Percentiles rank a stretch among this genome's conserved stretches.
These are phyloP conservation scores for Xylariaceae sp. DNA, from an alignment of 2,329 filamentous ascomycete species.

Conservation along the genomic window DNA sequence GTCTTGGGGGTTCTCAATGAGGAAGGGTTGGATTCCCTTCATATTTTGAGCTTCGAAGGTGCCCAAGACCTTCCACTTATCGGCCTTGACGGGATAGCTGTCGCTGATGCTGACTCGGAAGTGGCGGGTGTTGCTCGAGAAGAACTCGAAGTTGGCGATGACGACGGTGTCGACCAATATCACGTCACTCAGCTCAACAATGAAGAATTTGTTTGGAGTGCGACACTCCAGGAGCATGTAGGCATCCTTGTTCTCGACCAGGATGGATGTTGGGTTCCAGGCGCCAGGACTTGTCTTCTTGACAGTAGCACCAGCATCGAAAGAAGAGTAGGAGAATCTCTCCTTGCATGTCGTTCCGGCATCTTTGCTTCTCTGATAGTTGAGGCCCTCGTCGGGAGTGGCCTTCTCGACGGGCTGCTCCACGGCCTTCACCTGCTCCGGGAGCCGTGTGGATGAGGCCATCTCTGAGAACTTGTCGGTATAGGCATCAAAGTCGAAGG, in stretches of 20 bases:
- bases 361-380: conserved; percentile 75
- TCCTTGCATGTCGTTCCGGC: conserved; percentile 98
- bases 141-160: conserved; percentile 98
- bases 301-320: conserved; percentile 91
- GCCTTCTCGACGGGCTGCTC: conserved; percentile 40
- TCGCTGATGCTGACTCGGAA: conserved; percentile 93
- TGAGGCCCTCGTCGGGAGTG: conserved; percentile 44
- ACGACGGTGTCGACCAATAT: conserved; percentile 90
- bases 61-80: conserved; percentile 87
- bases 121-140: conserved; percentile 90
- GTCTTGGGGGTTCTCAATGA: conserved; percentile 90
- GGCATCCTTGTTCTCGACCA: conserved; percentile 96
- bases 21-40: conserved; percentile 88
- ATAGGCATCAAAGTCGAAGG: conserved; percentile 50
- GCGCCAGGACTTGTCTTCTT: conserved; percentile 84
- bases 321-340: conserved; percentile 94
- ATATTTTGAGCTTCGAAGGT: conserved; percentile 89
- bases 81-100: conserved; percentile 85
- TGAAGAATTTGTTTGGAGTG: conserved; percentile 83
- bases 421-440: conserved; percentile 23
- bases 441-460: conserved; percentile 27
- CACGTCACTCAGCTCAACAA: conserved; percentile 87
- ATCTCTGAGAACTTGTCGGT: conserved; percentile 44
- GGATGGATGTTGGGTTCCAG: conserved; percentile 81
- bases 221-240: conserved; percentile 96